Evolutionary conservation across 306 rosid genomes (phyloP).

Genomic region (Cicer pinnatifidum): DNA sequence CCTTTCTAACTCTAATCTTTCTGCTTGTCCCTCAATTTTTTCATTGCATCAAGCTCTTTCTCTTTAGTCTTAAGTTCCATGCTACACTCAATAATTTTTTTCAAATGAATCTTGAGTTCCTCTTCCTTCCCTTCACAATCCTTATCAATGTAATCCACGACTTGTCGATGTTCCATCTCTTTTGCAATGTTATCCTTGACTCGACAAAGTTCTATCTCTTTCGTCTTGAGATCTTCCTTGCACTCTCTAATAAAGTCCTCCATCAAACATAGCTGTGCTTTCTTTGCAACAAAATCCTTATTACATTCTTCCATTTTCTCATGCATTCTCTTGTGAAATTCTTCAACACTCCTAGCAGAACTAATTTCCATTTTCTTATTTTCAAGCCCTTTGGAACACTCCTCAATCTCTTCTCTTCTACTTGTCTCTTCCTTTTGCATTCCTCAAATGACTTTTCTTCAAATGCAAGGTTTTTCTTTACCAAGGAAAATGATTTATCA

Average conservation of each 20-base stretch:
- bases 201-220: slow-evolving; percentile 10
- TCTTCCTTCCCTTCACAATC: slow-evolving; percentile 32
- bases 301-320: slow-evolving; percentile 18
- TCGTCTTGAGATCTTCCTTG: slow-evolving; percentile 3
- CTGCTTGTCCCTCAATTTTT: slow-evolving; percentile 29
- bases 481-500: background rate
- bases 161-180: too few relatives aligned
- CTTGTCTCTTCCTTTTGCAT: slow-evolving; percentile 10
- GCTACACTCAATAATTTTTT: slow-evolving; percentile 6
- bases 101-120: slow-evolving; percentile 27
- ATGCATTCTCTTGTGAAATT: slow-evolving; percentile 12
- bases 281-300: slow-evolving; percentile 5
- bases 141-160: background rate
- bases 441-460: slow-evolving; percentile 32
- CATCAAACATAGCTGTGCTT: background rate
- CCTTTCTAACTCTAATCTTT: slow-evolving; percentile 35
- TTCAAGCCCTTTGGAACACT: slow-evolving; percentile 43
- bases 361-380: slow-evolving; percentile 43
- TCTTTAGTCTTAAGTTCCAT: slow-evolving; percentile 41
- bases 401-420: slow-evolving; percentile 43
- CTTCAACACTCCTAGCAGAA: background rate
- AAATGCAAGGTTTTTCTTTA: slow-evolving; percentile 38
- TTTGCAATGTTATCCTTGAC: background rate
- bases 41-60: slow-evolving; percentile 28
- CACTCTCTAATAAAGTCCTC: slow-evolving; percentile 21